Evolutionary conservation across 495 filamentous ascomycete genomes (phyloP).

Genomic region (Lophium mytilinum): DNA sequence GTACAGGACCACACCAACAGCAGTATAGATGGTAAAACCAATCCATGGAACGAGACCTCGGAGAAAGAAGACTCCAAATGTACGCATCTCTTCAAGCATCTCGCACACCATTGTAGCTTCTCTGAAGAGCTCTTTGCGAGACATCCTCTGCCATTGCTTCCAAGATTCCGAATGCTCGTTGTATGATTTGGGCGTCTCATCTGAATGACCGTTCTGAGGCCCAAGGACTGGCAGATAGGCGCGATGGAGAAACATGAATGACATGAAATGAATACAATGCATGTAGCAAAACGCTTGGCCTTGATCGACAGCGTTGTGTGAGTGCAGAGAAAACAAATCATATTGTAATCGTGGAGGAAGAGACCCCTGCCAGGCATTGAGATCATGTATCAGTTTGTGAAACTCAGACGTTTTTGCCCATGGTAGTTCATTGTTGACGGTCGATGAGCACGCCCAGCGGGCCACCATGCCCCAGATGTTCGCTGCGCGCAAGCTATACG

Average conservation of each 20-base stretch:
- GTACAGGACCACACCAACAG: constrained; percentile 26
- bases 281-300: constrained; percentile 30
- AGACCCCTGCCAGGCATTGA: constrained; percentile 18
- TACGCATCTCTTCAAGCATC: constrained; percentile 31
- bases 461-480: constrained; percentile 30
- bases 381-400: constrained; percentile 13
- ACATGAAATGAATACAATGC: constrained; percentile 28
- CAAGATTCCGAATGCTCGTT: constrained; percentile 18
- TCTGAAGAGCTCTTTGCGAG: constrained; percentile 16
- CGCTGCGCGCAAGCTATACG: constrained; percentile 26
- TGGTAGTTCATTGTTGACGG: constrained; percentile 18
- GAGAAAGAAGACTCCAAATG: constrained; percentile 28
- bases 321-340: constrained; percentile 21
- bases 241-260: constrained; percentile 27
- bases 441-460: constrained; percentile 25
- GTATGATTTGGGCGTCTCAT: constrained; percentile 16
- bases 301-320: constrained; percentile 27
- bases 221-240: constrained; percentile 25
- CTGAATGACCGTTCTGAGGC: constrained; percentile 12
- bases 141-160: constrained; percentile 25
- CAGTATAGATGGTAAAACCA: constrained; percentile 30
- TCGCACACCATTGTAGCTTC: constrained; percentile 26
- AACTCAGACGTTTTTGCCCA: constrained; percentile 23
- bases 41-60: constrained; percentile 29
- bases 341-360: constrained; percentile 23